phyloP scores from a whole-genome alignment of 306 rosid species.

The Carpinus fangiana region DNA sequence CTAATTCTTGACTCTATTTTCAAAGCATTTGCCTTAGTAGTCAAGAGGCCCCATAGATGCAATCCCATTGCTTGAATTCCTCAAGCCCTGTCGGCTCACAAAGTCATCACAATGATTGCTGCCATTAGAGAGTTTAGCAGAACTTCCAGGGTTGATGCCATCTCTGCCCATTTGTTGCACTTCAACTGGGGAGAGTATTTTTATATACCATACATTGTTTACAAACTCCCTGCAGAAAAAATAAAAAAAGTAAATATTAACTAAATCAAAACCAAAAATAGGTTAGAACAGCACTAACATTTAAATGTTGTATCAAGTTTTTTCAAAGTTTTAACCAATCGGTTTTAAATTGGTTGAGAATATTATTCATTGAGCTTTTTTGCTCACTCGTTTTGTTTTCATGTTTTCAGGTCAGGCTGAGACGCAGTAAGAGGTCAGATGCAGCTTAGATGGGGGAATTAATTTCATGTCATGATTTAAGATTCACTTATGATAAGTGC shows the following conservation, averaged over 20 bases:
- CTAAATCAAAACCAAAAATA: too few species aligned
- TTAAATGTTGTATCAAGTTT: too few species aligned
- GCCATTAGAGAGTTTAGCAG: slow-evolving; percentile 71
- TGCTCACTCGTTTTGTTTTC: too few species aligned
- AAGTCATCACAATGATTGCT: slow-evolving; percentile 64
- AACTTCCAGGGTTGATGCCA: slow-evolving; percentile 64
- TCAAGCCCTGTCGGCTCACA: slow-evolving; percentile 70
- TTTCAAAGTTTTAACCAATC: too few species aligned
- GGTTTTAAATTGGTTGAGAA: too few species aligned
- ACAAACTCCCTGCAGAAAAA: slow-evolving; percentile 82
- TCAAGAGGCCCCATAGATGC: slow-evolving; percentile 85
- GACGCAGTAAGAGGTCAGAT: too few species aligned
- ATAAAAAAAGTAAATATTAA: background rate
- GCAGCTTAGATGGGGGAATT: too few species aligned
- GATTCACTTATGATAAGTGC: too few species aligned
- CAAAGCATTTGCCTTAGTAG: slow-evolving; percentile 41
- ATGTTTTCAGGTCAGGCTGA: too few species aligned
- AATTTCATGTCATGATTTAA: too few species aligned
- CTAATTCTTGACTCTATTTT: slow-evolving; percentile 15
- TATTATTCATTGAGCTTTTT: too few species aligned
- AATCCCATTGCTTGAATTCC: slow-evolving; percentile 69
- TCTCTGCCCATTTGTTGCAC: slow-evolving; percentile 88
- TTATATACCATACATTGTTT: slow-evolving; percentile 89
- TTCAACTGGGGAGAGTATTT: slow-evolving; percentile 92
- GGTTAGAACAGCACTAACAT: too few species aligned